phyloP scores from a whole-genome alignment of 2,329 filamentous ascomycete genomes.

The Talaromyces amestolkiae region DNA sequence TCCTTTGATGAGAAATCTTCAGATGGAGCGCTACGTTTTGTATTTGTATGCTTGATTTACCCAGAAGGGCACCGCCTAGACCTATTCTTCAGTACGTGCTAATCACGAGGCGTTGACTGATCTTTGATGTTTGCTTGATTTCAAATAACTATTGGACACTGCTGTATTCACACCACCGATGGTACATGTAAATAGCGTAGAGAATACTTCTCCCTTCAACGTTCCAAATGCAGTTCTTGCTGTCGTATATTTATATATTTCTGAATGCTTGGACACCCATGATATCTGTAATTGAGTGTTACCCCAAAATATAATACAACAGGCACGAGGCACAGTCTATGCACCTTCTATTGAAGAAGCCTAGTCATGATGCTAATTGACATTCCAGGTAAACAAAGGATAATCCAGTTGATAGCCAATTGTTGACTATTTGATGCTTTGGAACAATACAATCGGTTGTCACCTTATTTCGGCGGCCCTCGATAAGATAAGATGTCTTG shows the following conservation, averaged over 20 bases:
- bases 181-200: too few relatives aligned
- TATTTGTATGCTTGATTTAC: neutral
- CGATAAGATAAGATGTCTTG: constrained; percentile 17
- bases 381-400: neutral
- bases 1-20: neutral
- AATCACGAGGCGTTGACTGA: neutral
- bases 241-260: neutral
- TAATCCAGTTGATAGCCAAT: neutral
- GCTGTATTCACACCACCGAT: neutral
- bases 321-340: neutral
- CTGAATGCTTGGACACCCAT: neutral
- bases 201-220: too few relatives aligned
- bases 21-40: neutral
- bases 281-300: neutral
- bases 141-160: neutral
- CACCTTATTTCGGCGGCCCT: neutral
- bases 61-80: neutral
- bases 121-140: neutral
- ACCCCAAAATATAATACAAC: neutral
- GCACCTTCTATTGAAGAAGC: neutral
- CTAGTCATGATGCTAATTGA: too few relatives aligned
- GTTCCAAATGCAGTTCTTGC: neutral
- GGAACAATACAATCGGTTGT: neutral
- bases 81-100: neutral
- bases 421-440: neutral